Evolutionary conservation across 2,329 filamentous ascomycete species (phyloP).

Genomic region (Fusarium poae): DNA sequence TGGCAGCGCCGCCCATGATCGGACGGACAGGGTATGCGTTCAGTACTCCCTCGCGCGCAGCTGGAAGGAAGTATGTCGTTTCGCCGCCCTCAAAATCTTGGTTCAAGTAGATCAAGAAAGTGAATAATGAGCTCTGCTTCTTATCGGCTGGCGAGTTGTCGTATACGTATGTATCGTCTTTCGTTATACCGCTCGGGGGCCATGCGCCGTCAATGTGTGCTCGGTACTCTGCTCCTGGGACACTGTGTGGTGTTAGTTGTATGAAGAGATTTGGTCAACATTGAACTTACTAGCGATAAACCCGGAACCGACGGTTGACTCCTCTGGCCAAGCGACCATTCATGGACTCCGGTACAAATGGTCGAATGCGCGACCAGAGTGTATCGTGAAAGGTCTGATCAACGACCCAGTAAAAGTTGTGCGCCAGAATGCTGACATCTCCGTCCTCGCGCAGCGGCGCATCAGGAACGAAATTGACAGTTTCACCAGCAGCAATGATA

Average conservation of each 20-base stretch:
- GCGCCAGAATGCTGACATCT: conserved; percentile 74
- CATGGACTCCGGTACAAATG: conserved; percentile 68
- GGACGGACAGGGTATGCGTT: conserved; percentile 78
- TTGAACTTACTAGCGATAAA: conserved; percentile 69
- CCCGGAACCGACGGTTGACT: conserved; percentile 76
- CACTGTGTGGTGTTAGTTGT: conserved; percentile 44
- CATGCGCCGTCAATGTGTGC: conserved; percentile 79
- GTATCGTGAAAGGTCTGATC: conserved; percentile 72
- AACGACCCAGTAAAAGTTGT: conserved; percentile 81
- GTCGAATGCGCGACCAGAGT: conserved; percentile 71
- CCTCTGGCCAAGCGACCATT: conserved; percentile 70
- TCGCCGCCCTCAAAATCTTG: conserved; percentile 80
- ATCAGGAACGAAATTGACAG: conserved; percentile 75
- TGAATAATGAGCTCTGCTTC: conserved; percentile 76
- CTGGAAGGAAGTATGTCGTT: conserved; percentile 78
- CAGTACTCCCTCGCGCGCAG: conserved; percentile 71
- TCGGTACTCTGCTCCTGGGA: conserved; percentile 78
- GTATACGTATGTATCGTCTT: conserved; percentile 72
- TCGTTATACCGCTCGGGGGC: conserved; percentile 75
- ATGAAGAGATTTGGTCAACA: rapidly evolving
- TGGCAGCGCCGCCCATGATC: conserved; percentile 75
- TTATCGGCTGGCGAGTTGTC: conserved; percentile 71
- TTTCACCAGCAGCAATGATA: conserved; percentile 76
- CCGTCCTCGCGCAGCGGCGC: conserved; percentile 75
- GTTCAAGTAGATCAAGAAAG: conserved; percentile 77